phyloP scores from a whole-genome alignment of 257 asterid species.

The Nicotiana undulata region DNA sequence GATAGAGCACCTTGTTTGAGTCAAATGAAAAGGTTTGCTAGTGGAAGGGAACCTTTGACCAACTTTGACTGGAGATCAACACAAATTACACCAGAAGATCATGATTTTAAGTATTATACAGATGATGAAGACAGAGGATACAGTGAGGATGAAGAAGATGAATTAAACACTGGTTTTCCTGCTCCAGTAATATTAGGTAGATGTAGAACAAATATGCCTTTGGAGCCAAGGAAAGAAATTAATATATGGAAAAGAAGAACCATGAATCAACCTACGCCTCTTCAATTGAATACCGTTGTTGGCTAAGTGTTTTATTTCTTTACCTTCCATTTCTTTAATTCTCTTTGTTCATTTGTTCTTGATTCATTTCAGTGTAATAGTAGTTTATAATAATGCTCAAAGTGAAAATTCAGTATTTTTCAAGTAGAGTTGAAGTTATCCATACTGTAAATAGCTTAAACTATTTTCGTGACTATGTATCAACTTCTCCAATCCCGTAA shows the following conservation, averaged over 20 bases:
- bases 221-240: conserved; percentile 81
- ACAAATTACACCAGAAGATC: conserved; percentile 29
- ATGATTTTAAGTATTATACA: conserved; percentile 14
- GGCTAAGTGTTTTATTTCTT: background rate
- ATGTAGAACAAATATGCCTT: background rate
- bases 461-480: too few species aligned
- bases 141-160: conserved; percentile 26
- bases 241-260: conserved; percentile 88
- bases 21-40: conserved; percentile 60
- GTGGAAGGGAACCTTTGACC: conserved; percentile 53
- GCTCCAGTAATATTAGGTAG: conserved; percentile 35
- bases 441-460: background rate
- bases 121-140: conserved; percentile 26
- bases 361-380: background rate
- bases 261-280: conserved; percentile 63
- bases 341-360: background rate
- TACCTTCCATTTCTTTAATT: background rate
- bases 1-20: conserved; percentile 27
- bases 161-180: conserved; percentile 33
- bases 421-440: background rate
- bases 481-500: too few species aligned
- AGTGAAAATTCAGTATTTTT: background rate
- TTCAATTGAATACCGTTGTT: conserved; percentile 17
- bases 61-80: conserved; percentile 54
- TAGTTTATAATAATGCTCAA: background rate